A percentile compares a stretch with the other conserved stretches of the same genome.
Evolutionary conservation across 1,139 yeast species (phyloP).

Genomic region (Debaryomyces coudertii): DNA sequence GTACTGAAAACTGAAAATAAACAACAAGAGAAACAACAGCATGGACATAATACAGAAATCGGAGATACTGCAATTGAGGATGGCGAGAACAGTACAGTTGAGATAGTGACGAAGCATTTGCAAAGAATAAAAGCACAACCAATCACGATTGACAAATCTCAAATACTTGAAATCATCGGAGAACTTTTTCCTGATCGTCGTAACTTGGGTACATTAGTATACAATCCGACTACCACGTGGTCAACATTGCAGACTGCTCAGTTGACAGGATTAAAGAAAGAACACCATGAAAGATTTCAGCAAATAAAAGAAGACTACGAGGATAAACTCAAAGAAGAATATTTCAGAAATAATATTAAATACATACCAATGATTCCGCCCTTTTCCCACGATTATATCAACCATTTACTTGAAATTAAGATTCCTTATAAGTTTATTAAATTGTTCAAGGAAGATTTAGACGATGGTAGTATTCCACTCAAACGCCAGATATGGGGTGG

Average conservation of each 20-base stretch:
- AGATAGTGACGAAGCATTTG: conserved; percentile 6
- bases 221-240: conserved; percentile 59
- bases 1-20: conserved; percentile 2
- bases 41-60: background rate
- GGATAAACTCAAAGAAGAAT: conserved; percentile 27
- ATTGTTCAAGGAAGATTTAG: conserved; percentile 28
- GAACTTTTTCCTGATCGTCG: conserved; percentile 51
- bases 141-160: conserved; percentile 40
- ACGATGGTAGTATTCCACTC: conserved; percentile 34
- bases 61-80: background rate
- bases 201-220: conserved; percentile 63
- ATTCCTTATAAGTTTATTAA: conserved; percentile 53
- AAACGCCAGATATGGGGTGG: conserved; percentile 88
- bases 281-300: conserved; percentile 34
- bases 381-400: conserved; percentile 55
- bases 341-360: conserved; percentile 19
- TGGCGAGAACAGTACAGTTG: conserved; percentile 6
- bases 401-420: conserved; percentile 62
- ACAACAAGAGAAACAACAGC: background rate
- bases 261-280: conserved; percentile 40
- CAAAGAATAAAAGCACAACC: conserved; percentile 17
- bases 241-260: conserved; percentile 40
- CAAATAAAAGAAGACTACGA: conserved; percentile 33
- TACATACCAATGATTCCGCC: conserved; percentile 51
- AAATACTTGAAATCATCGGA: conserved; percentile 48